Evolutionary conservation across 1,284 basidiomycete genomes (phyloP), one percentile per base, ranked within the genome.

Genomic region (Peniophora sp.): DNA sequence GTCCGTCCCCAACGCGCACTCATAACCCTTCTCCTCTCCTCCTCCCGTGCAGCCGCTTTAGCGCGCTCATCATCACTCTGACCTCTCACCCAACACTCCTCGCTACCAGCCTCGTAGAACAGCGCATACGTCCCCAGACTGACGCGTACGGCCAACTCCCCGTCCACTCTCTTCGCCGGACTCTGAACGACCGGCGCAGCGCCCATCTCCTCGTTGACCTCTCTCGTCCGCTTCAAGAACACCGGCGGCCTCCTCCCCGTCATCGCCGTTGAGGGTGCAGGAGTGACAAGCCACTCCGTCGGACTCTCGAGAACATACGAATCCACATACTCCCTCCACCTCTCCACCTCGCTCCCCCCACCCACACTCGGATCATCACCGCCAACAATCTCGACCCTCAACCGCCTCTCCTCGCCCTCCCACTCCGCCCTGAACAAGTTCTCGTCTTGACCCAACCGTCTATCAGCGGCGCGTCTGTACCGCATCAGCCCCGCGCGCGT

Each of bases 401-500:
- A 75, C 48, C 69, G 75, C 63, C 84, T 81, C 52, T 69, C 66
- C 24, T 76, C 73, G 9, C 75, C 73, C 51, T 85, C 92, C 88
- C 92, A 97, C 75, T 94, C 89, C 39, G 98, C 73, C 55, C 90
- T 82, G 71, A 92, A 98, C 54, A 98, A 70, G 68, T 91, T 88
- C 63, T 98, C 95, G 57, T 97, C 95, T 51, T 83, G 75, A 18
- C 89, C 89, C 47, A 93, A 79, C 51, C 93, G 82, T 23, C 76
- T 78, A 67, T 98, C 96, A 11, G 92, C 94, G 62, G 89, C 88
- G 67, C 94, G 81, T 50, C 96, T 82, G 70, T 96, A 95, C 39
- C 87, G 83, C 58, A 98, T 89, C 62, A 92, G 80, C 61, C 93
- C 91, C 54, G 86, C 81, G 48, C 82, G 82, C 24, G 81, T 84